phyloP scores from a whole-genome alignment of 768 basidiomycete species.

The Boletus rubropictus region DNA sequence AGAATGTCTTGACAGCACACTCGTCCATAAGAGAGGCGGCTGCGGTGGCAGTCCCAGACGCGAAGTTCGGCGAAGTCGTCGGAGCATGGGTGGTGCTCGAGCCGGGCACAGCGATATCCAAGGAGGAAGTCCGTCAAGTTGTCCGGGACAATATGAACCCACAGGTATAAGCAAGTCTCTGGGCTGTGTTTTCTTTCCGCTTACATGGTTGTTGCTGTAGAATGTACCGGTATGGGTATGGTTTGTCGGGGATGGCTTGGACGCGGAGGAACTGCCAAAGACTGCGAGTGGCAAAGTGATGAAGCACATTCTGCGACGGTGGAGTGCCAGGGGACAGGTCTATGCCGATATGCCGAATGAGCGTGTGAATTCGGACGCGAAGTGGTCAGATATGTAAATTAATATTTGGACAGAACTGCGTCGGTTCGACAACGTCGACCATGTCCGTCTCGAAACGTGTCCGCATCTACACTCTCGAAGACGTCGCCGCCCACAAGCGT shows the following conservation, averaged over 20 bases:
- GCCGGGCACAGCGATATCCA: conserved; percentile 32
- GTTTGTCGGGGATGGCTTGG: conserved; percentile 68
- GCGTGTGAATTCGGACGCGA: conserved; percentile 11
- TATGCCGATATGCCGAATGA: conserved; percentile 6
- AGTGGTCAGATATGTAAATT: conserved; percentile 9
- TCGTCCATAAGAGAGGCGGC: conserved; percentile 64
- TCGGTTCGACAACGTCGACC: conserved; percentile 9
- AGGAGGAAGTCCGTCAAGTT: conserved; percentile 46
- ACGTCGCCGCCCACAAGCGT: conserved; percentile 61
- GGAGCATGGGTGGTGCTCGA: conserved; percentile 72
- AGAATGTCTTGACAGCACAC: conserved; percentile 60
- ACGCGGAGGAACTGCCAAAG: conserved; percentile 60
- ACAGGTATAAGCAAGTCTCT: conserved; percentile 44
- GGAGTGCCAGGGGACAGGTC: conserved; percentile 47
- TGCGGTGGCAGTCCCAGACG: conserved; percentile 65
- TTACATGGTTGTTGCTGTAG: conserved; percentile 32
- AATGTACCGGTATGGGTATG: conserved; percentile 80
- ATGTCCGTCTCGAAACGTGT: conserved; percentile 60
- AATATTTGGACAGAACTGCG: no score
- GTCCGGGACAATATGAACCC: conserved; percentile 69
- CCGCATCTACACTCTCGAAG: conserved; percentile 68
- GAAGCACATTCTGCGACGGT: conserved; percentile 71
- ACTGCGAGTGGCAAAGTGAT: conserved; percentile 84
- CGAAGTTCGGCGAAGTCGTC: conserved; percentile 68
- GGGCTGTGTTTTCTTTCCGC: not conserved